These are phyloP conservation scores for Kodamaea anthophila DNA, from an alignment of 1,139 yeast species.

Conservation along the genomic window DNA sequence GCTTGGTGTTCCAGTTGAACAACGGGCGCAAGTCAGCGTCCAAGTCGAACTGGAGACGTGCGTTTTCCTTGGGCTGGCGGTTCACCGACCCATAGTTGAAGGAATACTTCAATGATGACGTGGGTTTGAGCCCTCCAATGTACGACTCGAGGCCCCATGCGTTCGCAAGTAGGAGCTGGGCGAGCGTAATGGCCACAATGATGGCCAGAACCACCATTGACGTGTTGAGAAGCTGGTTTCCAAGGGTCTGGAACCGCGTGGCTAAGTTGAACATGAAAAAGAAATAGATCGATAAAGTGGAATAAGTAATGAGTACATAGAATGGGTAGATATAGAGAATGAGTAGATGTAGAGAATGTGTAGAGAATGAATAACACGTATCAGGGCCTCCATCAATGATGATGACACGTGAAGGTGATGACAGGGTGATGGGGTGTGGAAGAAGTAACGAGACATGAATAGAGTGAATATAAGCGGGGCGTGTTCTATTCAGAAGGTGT, in stretches of 20 bases:
- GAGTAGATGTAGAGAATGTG: not conserved
- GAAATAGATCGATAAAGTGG: not conserved
- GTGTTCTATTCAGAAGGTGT: too few relatives aligned
- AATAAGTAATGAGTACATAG: not conserved
- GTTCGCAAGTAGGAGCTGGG: slow-evolving; percentile 41
- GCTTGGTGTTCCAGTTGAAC: slow-evolving; percentile 97
- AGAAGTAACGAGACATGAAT: not conserved
- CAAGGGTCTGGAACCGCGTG: slow-evolving; percentile 44
- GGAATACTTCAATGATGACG: slow-evolving; percentile 50
- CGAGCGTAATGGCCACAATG: slow-evolving; percentile 41
- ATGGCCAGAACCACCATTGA: slow-evolving; percentile 40
- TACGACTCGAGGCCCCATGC: slow-evolving; percentile 43
- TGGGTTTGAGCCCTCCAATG: slow-evolving; percentile 33
- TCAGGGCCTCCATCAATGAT: too few relatives aligned
- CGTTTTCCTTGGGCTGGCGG: slow-evolving; percentile 75
- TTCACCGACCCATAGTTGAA: slow-evolving; percentile 68
- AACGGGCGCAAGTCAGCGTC: slow-evolving; percentile 59
- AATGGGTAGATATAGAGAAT: not conserved
- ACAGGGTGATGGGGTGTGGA: too few relatives aligned
- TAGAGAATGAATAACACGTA: too few relatives aligned
- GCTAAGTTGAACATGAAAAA: slow-evolving; percentile 33
- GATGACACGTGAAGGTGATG: too few relatives aligned
- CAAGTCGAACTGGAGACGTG: slow-evolving; percentile 66
- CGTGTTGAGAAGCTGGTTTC: slow-evolving; percentile 53
- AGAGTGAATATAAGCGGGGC: not conserved